Conservation (phyloP, 2,329 filamentous ascomycete species). For the Fusarium citri region DNA sequence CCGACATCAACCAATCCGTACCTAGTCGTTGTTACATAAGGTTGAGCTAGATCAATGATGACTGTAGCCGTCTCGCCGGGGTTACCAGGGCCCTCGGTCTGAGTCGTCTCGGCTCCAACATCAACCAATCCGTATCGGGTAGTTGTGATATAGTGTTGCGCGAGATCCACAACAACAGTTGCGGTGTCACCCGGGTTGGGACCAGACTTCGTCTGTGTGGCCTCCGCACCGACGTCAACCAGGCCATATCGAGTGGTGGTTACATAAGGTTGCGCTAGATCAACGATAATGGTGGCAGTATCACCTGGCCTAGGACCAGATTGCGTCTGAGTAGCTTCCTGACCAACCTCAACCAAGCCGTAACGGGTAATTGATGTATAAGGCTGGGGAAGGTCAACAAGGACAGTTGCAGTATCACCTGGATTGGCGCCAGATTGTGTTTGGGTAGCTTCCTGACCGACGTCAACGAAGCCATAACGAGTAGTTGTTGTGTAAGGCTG, state of each 20-base stretch:
- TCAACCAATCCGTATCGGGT: neutral
- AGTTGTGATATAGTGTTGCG: neutral
- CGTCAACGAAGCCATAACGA: neutral
- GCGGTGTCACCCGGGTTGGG: neutral
- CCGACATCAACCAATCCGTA: neutral
- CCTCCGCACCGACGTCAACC: too few species aligned
- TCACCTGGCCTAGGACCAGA: neutral
- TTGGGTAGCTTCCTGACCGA: neutral
- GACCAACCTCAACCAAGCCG: neutral
- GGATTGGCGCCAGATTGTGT: neutral
- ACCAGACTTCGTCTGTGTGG: too few species aligned
- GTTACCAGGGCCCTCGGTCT: rapidly evolving
- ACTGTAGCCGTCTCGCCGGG: neutral
- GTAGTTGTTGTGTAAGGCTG: neutral
- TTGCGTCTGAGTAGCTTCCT: neutral
- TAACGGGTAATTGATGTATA: neutral
- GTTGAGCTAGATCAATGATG: neutral
- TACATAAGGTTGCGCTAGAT: neutral
- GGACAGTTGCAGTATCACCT: neutral
- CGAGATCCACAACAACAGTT: neutral
- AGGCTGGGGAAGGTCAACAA: neutral
- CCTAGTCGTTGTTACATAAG: neutral
- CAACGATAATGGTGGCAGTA: neutral
- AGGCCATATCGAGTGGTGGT: neutral
- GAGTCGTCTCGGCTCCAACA: neutral